Conservation (phyloP, 257 asterid genomes). For the Solanum infundibuliforme region DNA sequence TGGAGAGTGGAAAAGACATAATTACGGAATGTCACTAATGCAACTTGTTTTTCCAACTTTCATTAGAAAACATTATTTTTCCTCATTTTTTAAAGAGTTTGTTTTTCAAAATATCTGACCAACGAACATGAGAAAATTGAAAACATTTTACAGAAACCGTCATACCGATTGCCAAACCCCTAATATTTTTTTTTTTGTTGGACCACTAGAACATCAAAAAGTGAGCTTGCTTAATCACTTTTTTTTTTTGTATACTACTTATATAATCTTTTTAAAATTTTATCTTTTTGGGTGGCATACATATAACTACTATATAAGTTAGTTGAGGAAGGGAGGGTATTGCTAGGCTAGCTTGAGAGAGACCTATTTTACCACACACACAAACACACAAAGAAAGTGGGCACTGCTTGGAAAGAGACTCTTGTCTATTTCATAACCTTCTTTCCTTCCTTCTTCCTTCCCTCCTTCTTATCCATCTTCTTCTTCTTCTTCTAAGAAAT, state of each 20-base stretch:
- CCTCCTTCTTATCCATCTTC: conserved; percentile 2
- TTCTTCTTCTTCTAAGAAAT: neutral
- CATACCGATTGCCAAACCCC: too few relatives aligned
- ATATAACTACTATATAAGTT: neutral
- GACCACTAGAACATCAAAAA: neutral
- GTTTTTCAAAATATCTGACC: too few relatives aligned
- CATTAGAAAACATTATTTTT: too few relatives aligned
- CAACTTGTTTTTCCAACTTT: neutral
- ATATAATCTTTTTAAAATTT: neutral
- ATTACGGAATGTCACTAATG: too few relatives aligned
- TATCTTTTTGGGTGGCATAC: neutral
- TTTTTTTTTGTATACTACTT: too few relatives aligned
- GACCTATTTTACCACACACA: conserved; percentile 17
- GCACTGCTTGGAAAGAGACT: conserved; percentile 30
- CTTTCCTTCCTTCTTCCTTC: conserved; percentile 13
- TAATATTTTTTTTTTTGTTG: too few relatives aligned
- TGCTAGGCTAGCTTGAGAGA: conserved; percentile 17
- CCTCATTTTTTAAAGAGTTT: too few relatives aligned
- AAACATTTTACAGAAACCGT: too few relatives aligned
- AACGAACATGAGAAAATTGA: neutral
- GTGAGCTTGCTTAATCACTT: neutral
- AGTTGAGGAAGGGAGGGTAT: conserved; percentile 5
- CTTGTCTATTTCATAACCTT: conserved; percentile 3
- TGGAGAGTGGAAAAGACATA: neutral
- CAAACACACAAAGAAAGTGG: conserved; percentile 8